Base-by-base conservation (phyloP, 768 basidiomycete genomes). In the Suillus decipiens region DNA sequence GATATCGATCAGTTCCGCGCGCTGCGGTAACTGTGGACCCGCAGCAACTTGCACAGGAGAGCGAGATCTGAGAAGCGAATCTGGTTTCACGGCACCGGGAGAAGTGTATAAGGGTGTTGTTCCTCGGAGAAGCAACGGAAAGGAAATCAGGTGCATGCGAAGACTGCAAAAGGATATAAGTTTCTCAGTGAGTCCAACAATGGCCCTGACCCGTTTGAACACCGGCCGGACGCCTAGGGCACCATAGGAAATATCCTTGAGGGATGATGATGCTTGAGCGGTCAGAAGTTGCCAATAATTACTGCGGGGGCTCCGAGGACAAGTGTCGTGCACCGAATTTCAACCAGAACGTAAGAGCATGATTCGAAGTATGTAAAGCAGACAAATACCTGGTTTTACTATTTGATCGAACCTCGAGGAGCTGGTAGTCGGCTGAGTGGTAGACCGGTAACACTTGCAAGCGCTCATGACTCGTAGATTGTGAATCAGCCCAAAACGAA, bases 41-140 rank as follows among this genome's bases (percentile, higher is more conserved):
- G 34, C 17, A 57, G 24, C 17, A 3, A 31, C 39, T 57, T 41
- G 39, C 5, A 17, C 17, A 39, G 37, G 15, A 39, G 17, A 39
- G 28, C 17, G 5, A 36, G 51, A 60, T 34, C 59, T 34, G 33
- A 58, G 59, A 48, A 60, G 42, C 42, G 37, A 33, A 61, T 59
- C 53, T 61, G 9, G 15, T 31, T 11, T 56, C 48, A 55, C 61
- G 61, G 61, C 33, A 59, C 61, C 61, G 61, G 61, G 42, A 56
- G 56, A 61, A 61, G 55, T 58, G 37, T 42, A 15, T 59, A 57
- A 15, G 42, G 19, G 59, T 14, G 37, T 24, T 56, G 61, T 61
- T 61, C 61, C 61, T 61, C 61, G 61, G 61, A 61, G 37, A 56
- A 61, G 56, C 34, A 41, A 19, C 28, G 56, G 24, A 31, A 19